Evolutionary conservation across 768 basidiomycete species (phyloP), one percentile per base, ranked within the genome.

Genomic region (Mycena epipterygia): DNA sequence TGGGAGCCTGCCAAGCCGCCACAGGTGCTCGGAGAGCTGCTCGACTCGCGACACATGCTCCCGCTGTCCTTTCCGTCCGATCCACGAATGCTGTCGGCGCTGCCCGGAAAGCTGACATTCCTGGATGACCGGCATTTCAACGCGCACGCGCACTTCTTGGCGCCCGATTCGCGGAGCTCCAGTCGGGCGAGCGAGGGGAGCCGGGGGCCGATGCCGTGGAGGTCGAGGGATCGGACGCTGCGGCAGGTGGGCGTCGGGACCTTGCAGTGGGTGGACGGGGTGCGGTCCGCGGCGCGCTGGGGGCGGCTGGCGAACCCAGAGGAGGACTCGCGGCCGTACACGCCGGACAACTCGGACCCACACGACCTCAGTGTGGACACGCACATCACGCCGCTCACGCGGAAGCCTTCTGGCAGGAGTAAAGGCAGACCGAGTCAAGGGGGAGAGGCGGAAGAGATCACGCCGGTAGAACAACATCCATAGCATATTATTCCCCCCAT

Each of bases 41-140:
- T 98, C 71, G 96, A 99, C 79, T 96, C 95, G 29, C 88, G 96
- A 72, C 90, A 93, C 79, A 98, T 98, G 96, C 88, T 99, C 27
- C 95, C 95, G 2, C 84, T 97, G 55, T 85, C 90, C 25, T 90
- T 98, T 56, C 97, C 97, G 9, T 90, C 91, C 23, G 91, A 95
- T 78, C 91, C 93, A 35, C 89, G 90, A 42, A 85, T 94, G 79
- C 84, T 97, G 11, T 91, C 93, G 23, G 93, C 93, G 8, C 81
- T 88, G 3, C 91, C 94, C 0, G 86, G 80, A 56, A 89, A 86
- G 74, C 76, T 81, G 23, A 71, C 78, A n/a, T 70, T 81, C 13
- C 70, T 79, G 44, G 81, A 82, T 16, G 83, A 82, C 32, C 82
- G 81, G 59, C 78, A 60, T 69, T 60, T 30, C 59, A 79, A 63